Evolutionary conservation across 2,329 filamentous ascomycete genomes (phyloP), one percentile per base, ranked within the genome.

Genomic region (Colletotrichum eremochloae): DNA sequence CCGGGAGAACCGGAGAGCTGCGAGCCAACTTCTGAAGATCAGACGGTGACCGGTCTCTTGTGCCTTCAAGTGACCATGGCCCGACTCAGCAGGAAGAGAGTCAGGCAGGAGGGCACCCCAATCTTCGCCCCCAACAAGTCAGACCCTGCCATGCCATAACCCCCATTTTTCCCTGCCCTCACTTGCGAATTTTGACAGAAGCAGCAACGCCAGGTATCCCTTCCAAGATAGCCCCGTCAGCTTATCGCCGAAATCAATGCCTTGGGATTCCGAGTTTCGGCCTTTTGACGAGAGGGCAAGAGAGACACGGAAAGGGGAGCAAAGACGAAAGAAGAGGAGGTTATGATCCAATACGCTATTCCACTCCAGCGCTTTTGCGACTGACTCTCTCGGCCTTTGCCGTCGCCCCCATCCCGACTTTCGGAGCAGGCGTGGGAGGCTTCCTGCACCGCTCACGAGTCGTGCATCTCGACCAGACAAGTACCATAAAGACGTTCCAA

Each of bases 191-290:
- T 44, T 29, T 42, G 56, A 48, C 33, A 42, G 20, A 44, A 48
- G 50, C 14, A 36, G 53, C 66, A 56, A 33, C n/a, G 38, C 60
- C 33, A 42, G 69, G 66, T 64, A 64, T 61, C 66, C 66, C 55
- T 69, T 72, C 58, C 42, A 69, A 48, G 31, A 56, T 65, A 48
- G 31, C 36, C 53, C 69, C 66, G 50, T 56, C 40, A 48, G 40
- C 66, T 72, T 68, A 69, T 72, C 66, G 69, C 70, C 66, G 60
- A 72, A 61, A 72, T 72, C 66, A 70, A 72, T 72, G 70, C 70
- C 42, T 52, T 53, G 57, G 55, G 36, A 46, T 60, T 67, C 52
- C 66, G 66, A 65, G 53, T 56, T 69, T 64, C 58, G 46, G 69
- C 66, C 53, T 46, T 68, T 52, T 48, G 11, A 24, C 15, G 24